Percentiles rank a stretch among this genome's conserved stretches.
phyloP scores from a whole-genome alignment of 2,329 filamentous ascomycete species.

The Pestalotiopsis sp. region DNA sequence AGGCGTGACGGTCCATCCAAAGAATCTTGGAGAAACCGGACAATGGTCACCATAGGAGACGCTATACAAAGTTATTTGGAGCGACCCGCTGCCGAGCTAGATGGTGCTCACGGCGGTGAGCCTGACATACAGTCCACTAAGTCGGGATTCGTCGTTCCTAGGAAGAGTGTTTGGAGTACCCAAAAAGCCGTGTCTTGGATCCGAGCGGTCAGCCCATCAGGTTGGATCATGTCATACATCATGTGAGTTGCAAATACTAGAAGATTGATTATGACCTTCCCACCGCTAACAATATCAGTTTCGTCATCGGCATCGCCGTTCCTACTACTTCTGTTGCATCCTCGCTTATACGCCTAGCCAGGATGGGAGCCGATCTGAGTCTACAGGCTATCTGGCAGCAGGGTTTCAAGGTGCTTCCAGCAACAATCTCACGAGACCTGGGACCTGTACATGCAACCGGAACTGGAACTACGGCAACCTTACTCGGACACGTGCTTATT shows the following conservation, averaged over 20 bases:
- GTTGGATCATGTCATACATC: not conserved
- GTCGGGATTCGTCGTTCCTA: not conserved
- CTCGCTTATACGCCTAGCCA: not conserved
- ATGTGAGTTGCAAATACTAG: not conserved
- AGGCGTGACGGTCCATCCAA: not conserved
- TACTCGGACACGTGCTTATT: not conserved
- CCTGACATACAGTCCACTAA: not conserved
- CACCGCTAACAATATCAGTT: not conserved
- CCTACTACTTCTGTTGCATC: not conserved
- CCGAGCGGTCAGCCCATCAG: not conserved
- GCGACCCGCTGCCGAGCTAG: not conserved
- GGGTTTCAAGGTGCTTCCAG: not conserved
- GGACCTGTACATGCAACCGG: not conserved
- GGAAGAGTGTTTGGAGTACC: not conserved
- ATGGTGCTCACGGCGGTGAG: too few relatives aligned
- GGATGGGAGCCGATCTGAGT: not conserved
- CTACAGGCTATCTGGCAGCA: not conserved
- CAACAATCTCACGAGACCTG: not conserved
- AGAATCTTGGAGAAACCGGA: not conserved
- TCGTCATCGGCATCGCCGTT: not conserved
- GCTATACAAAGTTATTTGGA: constrained; percentile 8
- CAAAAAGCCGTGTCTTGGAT: not conserved
- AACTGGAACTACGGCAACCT: not conserved
- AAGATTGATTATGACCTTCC: not conserved
- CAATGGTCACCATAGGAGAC: constrained; percentile 14